A percentile compares a stretch with the other conserved stretches of the same genome.
These are phyloP conservation scores for Myochromella boudieri DNA, from an alignment of 768 basidiomycete genomes.

Conservation along the genomic window DNA sequence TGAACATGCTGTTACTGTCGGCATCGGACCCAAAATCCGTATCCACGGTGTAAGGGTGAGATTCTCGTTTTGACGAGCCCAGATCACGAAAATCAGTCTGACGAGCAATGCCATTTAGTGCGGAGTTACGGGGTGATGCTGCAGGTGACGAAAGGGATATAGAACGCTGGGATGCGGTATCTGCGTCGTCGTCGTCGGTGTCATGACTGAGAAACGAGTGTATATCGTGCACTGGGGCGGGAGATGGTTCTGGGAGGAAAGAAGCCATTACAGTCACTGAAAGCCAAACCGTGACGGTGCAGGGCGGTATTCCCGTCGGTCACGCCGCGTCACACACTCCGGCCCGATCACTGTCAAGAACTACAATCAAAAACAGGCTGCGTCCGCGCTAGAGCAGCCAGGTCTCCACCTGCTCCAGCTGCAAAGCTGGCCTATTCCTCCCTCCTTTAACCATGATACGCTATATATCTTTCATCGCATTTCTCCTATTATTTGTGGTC, in stretches of 20 bases:
- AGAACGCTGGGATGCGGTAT: constrained; percentile 78
- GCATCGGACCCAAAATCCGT: constrained; percentile 55
- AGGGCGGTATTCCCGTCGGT: too few species aligned
- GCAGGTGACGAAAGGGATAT: constrained; percentile 72
- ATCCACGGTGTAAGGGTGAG: constrained; percentile 46
- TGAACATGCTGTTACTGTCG: constrained; percentile 54
- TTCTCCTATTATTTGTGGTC: neutral
- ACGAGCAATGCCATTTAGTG: constrained; percentile 20
- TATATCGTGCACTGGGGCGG: constrained; percentile 24
- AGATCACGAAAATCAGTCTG: constrained; percentile 18
- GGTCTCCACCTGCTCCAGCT: constrained; percentile 5
- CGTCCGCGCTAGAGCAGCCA: constrained; percentile 14
- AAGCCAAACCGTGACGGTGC: neutral
- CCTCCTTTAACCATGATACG: neutral
- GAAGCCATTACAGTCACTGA: constrained; percentile 21
- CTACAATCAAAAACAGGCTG: constrained; percentile 6
- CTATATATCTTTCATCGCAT: neutral
- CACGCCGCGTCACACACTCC: constrained; percentile 2
- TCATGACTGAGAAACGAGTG: constrained; percentile 30
- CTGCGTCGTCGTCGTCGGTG: constrained; percentile 55
- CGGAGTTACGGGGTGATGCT: constrained; percentile 47
- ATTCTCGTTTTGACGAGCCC: constrained; percentile 37
- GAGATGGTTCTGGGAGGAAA: constrained; percentile 32
- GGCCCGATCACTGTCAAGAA: constrained; percentile 7
- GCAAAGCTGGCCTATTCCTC: neutral